These are phyloP conservation scores for Picea sitchensis DNA, from an alignment of 75 land plant genomes.

Conservation along the genomic window DNA sequence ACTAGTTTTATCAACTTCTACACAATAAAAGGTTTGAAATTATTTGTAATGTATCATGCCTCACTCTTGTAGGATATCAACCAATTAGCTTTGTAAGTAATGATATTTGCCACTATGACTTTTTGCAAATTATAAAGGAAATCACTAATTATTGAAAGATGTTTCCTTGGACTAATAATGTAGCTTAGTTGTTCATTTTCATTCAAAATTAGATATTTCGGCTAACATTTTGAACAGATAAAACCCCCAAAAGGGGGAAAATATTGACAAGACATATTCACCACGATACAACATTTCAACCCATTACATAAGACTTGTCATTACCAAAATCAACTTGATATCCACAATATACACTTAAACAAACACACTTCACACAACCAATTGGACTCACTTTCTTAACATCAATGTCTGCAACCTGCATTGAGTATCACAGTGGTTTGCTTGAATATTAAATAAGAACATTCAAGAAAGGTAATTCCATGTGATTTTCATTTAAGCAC, in stretches of 20 bases:
- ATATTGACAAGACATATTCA: conserved; percentile 46
- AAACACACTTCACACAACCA: conserved; percentile 83
- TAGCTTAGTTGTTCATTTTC: not conserved
- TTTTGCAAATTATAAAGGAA: no score
- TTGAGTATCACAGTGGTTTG: not conserved
- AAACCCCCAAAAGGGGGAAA: conserved; percentile 79
- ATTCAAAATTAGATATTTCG: not conserved
- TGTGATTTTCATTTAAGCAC: no score
- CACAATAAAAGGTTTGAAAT: no score
- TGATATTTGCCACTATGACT: no score
- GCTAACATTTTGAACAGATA: conserved; percentile 71
- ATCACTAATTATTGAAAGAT: no score
- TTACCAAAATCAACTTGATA: conserved; percentile 63
- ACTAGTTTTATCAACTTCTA: no score
- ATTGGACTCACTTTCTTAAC: conserved; percentile 91
- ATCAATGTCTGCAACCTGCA: conserved; percentile 83
- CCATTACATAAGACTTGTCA: conserved; percentile 83
- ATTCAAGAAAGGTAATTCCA: no score
- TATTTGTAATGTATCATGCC: no score
- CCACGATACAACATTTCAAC: conserved; percentile 92
- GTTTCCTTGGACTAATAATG: no score
- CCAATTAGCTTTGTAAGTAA: no score
- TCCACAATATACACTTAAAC: conserved; percentile 94
- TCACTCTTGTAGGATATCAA: no score
- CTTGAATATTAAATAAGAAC: no score